A percentile compares a stretch with the other conserved stretches of the same genome.
phyloP scores from a whole-genome alignment of 2,329 filamentous ascomycete genomes.

The Botryotinia convoluta region DNA sequence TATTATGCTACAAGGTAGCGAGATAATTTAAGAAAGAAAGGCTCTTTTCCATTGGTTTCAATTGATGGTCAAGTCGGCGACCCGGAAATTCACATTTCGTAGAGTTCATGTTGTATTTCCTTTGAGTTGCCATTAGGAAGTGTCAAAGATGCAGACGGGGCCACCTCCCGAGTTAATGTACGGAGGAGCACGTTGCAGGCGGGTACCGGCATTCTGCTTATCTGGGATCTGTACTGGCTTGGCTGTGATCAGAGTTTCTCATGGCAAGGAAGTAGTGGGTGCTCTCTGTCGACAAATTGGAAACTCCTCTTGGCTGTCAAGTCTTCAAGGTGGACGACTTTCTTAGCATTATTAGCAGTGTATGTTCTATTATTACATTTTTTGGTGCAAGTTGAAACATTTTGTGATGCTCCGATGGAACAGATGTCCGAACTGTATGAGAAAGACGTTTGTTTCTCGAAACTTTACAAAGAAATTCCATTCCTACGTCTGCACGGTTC shows the following conservation, averaged over 20 bases:
- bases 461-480: not conserved
- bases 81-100: not conserved
- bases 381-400: slow-evolving; percentile 2
- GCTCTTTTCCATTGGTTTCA: not conserved
- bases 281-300: not conserved
- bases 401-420: not conserved
- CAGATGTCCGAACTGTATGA: not conserved
- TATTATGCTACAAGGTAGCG: not conserved
- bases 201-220: not conserved
- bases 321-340: not conserved
- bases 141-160: not conserved
- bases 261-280: not conserved
- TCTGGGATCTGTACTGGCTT: not conserved
- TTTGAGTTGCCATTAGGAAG: not conserved
- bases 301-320: not conserved
- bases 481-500: not conserved
- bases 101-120: not conserved
- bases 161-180: not conserved
- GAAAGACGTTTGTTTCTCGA: not conserved
- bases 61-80: not conserved
- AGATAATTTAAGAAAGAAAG: not conserved
- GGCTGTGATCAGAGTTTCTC: not conserved
- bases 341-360: not conserved
- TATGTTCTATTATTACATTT: not conserved
- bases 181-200: not conserved